Evolutionary conservation across 2,329 filamentous ascomycete species (phyloP), one percentile per base, ranked within the genome.

Genomic region (Aspergillus sp.): DNA sequence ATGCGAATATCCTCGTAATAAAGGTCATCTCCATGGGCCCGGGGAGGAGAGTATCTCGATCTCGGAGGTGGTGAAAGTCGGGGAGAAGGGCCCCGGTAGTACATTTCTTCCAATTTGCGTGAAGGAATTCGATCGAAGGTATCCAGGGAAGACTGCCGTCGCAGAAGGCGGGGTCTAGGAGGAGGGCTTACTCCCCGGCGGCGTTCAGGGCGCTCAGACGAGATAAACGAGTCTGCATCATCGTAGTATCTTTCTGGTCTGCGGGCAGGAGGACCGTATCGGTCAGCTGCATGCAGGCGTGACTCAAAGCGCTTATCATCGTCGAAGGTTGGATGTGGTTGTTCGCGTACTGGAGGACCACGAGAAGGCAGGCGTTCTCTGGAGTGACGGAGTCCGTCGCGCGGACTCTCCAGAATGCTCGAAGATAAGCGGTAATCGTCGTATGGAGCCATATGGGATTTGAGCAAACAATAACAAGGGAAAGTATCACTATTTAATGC

Each of bases 81-180:
- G 68, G 71, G 17, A 71, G 75, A 33, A 70, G 67, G 64, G 38
- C 67, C 67, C 42, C 58, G 61, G 48, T 62, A 53, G 49, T 65
- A 60, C 51, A 68, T 62, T 17, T 70, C 61, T 22, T 65, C 63
- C 45, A 77, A 77, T 41, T 79, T 75, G 27, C 77, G 74, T 47
- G 76, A 58, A 1, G 87, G 85, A 23, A 82, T 82, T 43, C 90
- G 83, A 68, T 96, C 90, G 63, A 89, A 95, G 0, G 87, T 95
- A 66, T 95, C 90, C 35, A 95, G 76, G 45, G 89, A 95, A 12
- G 89, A 95, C 66, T 95, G 90, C 39, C 90, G 82, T 49, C 90
- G 81, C 44, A 93, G 62, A 53, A 90, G 77, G 25, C 76, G 75
- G 2, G 89, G 90, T 41, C 86, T 78, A 30, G 78, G 76, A 41